Evolutionary conservation across 2,329 filamentous ascomycete genomes (phyloP).

Genomic region (Akanthomyces uredinophilus): DNA sequence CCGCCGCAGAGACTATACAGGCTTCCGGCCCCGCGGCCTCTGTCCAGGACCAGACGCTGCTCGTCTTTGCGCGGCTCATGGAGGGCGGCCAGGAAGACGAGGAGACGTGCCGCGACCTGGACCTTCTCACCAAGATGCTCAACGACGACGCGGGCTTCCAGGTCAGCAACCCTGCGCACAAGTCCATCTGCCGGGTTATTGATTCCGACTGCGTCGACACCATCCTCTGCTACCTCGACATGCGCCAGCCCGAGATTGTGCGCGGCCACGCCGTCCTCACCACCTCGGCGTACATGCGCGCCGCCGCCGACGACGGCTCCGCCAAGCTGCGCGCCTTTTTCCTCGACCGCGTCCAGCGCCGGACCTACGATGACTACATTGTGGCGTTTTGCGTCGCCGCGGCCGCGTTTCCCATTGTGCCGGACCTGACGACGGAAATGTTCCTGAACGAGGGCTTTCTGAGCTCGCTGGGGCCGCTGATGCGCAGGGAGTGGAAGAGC

Average conservation of each 20-base stretch:
- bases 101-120: slow-evolving; percentile 57
- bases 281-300: slow-evolving; percentile 77
- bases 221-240: slow-evolving; percentile 79
- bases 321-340: slow-evolving; percentile 70
- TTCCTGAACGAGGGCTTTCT: slow-evolving; percentile 90
- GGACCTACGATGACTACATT: slow-evolving; percentile 82
- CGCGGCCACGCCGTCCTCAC: slow-evolving; percentile 78
- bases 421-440: slow-evolving; percentile 66
- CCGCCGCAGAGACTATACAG: slow-evolving; percentile 29
- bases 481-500: slow-evolving; percentile 77
- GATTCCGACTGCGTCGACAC: slow-evolving; percentile 77
- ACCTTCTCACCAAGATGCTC: slow-evolving; percentile 54
- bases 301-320: slow-evolving; percentile 65
- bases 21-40: slow-evolving; percentile 27
- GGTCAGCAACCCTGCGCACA: slow-evolving; percentile 36
- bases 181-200: slow-evolving; percentile 56
- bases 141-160: slow-evolving; percentile 47
- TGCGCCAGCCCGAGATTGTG: slow-evolving; percentile 67
- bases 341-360: slow-evolving; percentile 62
- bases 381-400: slow-evolving; percentile 91
- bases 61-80: slow-evolving; percentile 84
- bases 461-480: slow-evolving; percentile 66
- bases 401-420: slow-evolving; percentile 79
- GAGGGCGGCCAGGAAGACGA: slow-evolving; percentile 81
- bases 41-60: slow-evolving; percentile 61